These are phyloP conservation scores for Cystobasidium sp. DNA, from an alignment of 1,284 basidiomycete genomes.

Conservation along the genomic window DNA sequence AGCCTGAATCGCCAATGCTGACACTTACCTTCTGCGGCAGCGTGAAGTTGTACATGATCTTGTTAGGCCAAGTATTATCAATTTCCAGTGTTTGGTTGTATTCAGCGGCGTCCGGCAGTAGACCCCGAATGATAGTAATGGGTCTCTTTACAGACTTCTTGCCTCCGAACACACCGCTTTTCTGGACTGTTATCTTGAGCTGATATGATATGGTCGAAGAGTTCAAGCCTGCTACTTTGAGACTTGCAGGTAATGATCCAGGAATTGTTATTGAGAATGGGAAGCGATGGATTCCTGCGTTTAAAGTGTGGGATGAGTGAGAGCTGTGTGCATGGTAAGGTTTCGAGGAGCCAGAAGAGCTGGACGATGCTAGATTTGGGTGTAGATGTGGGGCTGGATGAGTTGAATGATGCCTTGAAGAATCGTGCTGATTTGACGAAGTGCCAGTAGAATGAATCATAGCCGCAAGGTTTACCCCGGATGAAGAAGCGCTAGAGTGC, in stretches of 20 bases:
- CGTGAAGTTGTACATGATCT: constrained; percentile 60
- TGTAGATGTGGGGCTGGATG: background rate
- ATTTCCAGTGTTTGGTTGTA: constrained; percentile 90
- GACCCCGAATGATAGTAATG: constrained; percentile 73
- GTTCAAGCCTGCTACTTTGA: constrained; percentile 64
- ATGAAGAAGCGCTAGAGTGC: constrained; percentile 30
- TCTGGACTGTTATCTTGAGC: constrained; percentile 77
- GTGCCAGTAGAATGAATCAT: constrained; percentile 56
- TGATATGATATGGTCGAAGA: constrained; percentile 77
- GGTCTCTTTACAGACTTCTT: constrained; percentile 70
- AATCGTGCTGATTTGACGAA: constrained; percentile 67
- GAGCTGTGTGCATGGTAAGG: constrained; percentile 63
- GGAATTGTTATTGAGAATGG: constrained; percentile 85
- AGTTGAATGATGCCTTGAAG: background rate
- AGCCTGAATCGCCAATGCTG: background rate
- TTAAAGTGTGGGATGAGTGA: constrained; percentile 79
- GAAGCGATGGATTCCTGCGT: constrained; percentile 79
- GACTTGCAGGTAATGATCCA: constrained; percentile 76
- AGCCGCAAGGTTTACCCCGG: constrained; percentile 1
- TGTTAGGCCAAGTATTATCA: constrained; percentile 92
- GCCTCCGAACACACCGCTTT: constrained; percentile 69
- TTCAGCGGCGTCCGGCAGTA: constrained; percentile 80
- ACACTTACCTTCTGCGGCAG: constrained; percentile 73
- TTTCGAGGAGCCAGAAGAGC: background rate
- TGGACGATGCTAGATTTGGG: background rate